Evolutionary conservation across 805 yeast species (phyloP), one percentile per base, ranked within the genome.

Genomic region (Zygoascus tannicola): DNA sequence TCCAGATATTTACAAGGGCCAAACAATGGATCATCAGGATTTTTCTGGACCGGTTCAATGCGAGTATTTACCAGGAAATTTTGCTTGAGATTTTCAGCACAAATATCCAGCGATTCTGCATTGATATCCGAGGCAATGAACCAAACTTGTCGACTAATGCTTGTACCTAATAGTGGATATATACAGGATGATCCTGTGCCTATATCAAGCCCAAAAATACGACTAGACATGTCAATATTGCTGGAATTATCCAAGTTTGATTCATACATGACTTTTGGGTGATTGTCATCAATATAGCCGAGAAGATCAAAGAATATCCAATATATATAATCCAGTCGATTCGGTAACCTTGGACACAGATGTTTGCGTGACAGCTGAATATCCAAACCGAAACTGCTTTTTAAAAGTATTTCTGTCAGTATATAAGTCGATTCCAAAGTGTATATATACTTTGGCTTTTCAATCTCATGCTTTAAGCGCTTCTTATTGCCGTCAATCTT

Each of bases 141-240:
- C 4, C 44, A n/a, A 63, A 62, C 55, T 4, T 40, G 44, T 21
- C 40, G 35, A 21, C 44, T 52, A 12, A 57, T 20, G 15, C 50
- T 47, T 22, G 58, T 46, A 4, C 63, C 73, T 26, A 75, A 46
- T 1, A 74, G 44, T 2, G 76, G 69, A 52, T 74, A 74, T 1
- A 74, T 68, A 3, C 70, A 70, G 34, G 68, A 59, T 19, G 70
- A 68, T 1, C 80, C 78, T 0, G 74, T 69, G 1, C 80, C 80
- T 15, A 72, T 59, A 48, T 73, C 76, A n/a, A 70, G 40, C 1
- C 40, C 50, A 4, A 5, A 20, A 15, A 44, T 20, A 5, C 4
- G 10, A 12, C 10, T 10, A 35, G 38, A 21, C n/a, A n/a, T n/a
- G n/a, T n/a, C n/a, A n/a, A n/a, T n/a, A n/a, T n/a, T n/a, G n/a